Conservation (phyloP, 2,329 filamentous ascomycete genomes). For the Sclerotinia subarctica region DNA sequence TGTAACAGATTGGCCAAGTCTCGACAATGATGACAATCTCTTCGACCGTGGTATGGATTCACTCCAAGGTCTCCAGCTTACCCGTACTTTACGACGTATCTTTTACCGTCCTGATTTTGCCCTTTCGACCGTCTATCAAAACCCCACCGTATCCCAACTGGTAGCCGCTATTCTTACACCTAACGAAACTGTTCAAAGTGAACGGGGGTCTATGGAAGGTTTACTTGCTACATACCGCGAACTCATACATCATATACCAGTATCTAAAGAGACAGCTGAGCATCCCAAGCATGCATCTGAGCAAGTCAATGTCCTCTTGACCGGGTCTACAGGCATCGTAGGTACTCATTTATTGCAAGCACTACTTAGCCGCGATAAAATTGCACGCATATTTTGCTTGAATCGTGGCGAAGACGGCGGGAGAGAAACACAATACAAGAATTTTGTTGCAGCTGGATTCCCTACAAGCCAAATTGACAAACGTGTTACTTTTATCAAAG, state of each 20-base stretch:
- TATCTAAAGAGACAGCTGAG: neutral
- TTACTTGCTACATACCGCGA: neutral
- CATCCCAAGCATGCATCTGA: neutral
- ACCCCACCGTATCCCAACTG: slow-evolving; percentile 1
- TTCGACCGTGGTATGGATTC: slow-evolving; percentile 22
- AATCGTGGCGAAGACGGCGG: slow-evolving; percentile 40
- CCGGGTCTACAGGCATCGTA: slow-evolving; percentile 48
- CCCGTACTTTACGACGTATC: neutral
- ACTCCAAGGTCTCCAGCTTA: slow-evolving; percentile 13
- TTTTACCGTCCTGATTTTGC: neutral
- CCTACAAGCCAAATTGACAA: slow-evolving; percentile 38
- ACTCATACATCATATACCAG: neutral
- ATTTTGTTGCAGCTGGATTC: slow-evolving; percentile 42
- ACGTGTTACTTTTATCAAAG: slow-evolving; percentile 46
- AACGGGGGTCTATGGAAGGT: neutral
- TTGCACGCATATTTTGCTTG: slow-evolving; percentile 46
- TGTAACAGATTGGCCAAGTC: neutral
- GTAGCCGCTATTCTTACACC: neutral
- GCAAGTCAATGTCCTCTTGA: slow-evolving; percentile 39
- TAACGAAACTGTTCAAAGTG: neutral
- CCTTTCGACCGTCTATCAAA: slow-evolving; percentile 13
- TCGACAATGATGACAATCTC: slow-evolving; percentile 13
- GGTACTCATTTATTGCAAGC: slow-evolving; percentile 46
- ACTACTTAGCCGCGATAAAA: slow-evolving; percentile 36
- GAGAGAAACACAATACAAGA: slow-evolving; percentile 6